Base-by-base conservation (phyloP, 75 land plant genomes). In the Adiantum capillusveneris region DNA sequence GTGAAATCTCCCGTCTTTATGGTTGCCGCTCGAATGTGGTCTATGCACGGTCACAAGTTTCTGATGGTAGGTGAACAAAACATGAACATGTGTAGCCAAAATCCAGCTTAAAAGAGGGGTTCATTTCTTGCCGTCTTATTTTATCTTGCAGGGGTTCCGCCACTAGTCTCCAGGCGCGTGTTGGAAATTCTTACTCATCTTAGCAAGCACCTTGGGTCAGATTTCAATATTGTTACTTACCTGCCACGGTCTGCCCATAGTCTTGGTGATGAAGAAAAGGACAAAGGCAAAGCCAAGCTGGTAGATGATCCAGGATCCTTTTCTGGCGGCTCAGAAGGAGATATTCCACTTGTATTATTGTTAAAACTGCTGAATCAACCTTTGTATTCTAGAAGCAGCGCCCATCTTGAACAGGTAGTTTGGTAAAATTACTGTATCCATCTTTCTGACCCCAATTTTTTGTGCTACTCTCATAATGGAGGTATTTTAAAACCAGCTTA, bases 201-300 rank as follows among this genome's bases (percentile, higher is more conserved):
- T n/a, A 71, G 77, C 27, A 76, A 67, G 45, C 74, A 64, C 53
- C 77, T 58, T 59, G 44, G 46, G 12, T 31, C 36, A n/a, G 77
- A 57, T 11, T 62, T 67, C 0, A 64, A 70, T 19, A 53, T 69
- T 24, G 67, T 75, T 20, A 43, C 73, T 12, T 64, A 64, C 51
- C 27, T 75, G 56, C 67, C 71, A 54, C 58, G 53, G 3, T 24
- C 45, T 37, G 66, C 36, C 52, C 34, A 12, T 55, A 50, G 41
- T 24, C 37, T 59, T 0, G 53, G 28, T 20, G 66, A 65, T 69
- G 71, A 62, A 58, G 81, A 65, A 3, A 34, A 34, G 3, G 7
- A 34, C 7, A 75, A 80, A 65, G 92, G 97, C 0, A 95, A 95
- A 64, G 84, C 90, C 55, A 60, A 81, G 58, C 68, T 95, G 77